Conservation (phyloP, 805 yeast species). For the Lachancea sp. region DNA sequence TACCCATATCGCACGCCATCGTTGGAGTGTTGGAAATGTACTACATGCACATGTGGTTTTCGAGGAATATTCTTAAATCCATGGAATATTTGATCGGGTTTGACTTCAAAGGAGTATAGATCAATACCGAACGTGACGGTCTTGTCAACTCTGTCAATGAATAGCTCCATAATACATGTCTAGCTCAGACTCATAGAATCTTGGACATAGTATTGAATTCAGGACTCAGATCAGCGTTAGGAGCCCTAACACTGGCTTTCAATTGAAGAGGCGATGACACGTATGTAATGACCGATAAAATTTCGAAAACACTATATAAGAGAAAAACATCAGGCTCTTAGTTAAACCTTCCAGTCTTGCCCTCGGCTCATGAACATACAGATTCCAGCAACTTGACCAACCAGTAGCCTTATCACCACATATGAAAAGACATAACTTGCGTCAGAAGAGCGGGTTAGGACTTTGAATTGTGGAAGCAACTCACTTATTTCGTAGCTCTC, state of each 20-base stretch:
- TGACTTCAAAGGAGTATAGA: slow-evolving; percentile 20
- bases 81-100: slow-evolving; percentile 19
- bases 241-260: too few relatives aligned
- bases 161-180: slow-evolving; percentile 5
- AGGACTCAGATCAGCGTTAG: too few relatives aligned
- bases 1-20: slow-evolving; percentile 27
- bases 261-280: too few relatives aligned
- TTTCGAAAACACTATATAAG: too few relatives aligned
- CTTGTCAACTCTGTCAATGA: slow-evolving; percentile 10
- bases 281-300: too few relatives aligned
- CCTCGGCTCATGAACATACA: too few relatives aligned
- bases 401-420: not conserved
- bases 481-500: not conserved
- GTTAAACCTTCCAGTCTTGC: too few relatives aligned
- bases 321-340: too few relatives aligned
- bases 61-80: slow-evolving; percentile 25
- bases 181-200: not conserved
- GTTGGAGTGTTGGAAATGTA: slow-evolving; percentile 22
- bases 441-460: slow-evolving; percentile 2
- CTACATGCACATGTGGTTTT: slow-evolving; percentile 17
- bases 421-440: not conserved
- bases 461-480: not conserved
- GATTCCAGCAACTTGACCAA: too few relatives aligned
- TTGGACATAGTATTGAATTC: too few relatives aligned
- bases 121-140: slow-evolving; percentile 25